Evolutionary conservation across 108 stramenopile species (phyloP).

Genomic region (Cyclotella cryptica): DNA sequence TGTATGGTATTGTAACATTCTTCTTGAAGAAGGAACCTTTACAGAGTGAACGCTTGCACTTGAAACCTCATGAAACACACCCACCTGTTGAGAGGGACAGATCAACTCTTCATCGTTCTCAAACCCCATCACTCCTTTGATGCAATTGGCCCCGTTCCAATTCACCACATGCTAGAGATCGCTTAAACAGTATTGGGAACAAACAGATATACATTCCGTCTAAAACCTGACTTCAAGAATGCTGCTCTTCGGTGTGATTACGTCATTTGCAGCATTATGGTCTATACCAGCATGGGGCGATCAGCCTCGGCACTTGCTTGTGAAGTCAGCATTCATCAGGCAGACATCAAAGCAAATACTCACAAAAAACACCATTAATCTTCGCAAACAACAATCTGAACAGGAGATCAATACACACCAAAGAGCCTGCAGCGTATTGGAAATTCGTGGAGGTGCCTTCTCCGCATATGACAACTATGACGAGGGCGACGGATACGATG

Average conservation of each 20-base stretch:
- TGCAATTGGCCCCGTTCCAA: too few relatives aligned
- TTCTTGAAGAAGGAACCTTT: too few relatives aligned
- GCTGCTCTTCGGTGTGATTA: neutral
- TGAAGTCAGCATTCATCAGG: slow-evolving; percentile 3
- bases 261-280: neutral
- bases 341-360: neutral
- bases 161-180: too few relatives aligned
- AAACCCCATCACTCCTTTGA: too few relatives aligned
- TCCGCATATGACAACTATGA: slow-evolving; percentile 29
- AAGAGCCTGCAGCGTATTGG: slow-evolving; percentile 1
- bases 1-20: too few relatives aligned
- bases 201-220: too few relatives aligned
- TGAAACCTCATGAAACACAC: too few relatives aligned
- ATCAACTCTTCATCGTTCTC: too few relatives aligned
- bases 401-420: neutral
- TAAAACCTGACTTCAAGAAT: neutral
- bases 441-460: slow-evolving; percentile 25
- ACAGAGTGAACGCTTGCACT: too few relatives aligned
- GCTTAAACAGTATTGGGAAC: too few relatives aligned
- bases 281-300: neutral
- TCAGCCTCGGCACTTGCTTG: neutral
- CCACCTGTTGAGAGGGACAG: too few relatives aligned
- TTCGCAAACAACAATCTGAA: neutral
- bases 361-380: neutral
- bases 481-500: slow-evolving; percentile 31